Evolutionary conservation across 2,329 filamentous ascomycete species (phyloP).

Genomic region (Colletotrichum eleusines): DNA sequence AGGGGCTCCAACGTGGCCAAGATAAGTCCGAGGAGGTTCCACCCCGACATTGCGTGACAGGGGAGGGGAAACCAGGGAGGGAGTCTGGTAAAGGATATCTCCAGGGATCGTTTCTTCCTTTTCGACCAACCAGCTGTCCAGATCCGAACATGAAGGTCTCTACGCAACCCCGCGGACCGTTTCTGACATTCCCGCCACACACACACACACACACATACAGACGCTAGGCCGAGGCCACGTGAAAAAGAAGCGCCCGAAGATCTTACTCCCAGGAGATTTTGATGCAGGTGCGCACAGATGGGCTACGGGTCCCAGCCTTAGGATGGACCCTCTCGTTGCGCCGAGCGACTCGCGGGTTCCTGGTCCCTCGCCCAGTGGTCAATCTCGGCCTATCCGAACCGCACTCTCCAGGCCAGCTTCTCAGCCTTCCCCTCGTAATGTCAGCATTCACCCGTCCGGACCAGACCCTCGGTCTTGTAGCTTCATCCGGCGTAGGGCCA

Average conservation of each 20-base stretch:
- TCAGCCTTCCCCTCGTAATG: not conserved
- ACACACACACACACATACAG: not conserved
- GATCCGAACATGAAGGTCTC: constrained; percentile 7
- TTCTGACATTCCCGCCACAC: constrained; percentile 24
- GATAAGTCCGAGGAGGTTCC: constrained; percentile 16
- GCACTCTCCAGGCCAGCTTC: not conserved
- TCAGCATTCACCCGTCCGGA: not conserved
- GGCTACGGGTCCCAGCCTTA: not conserved
- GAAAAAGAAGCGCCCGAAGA: not conserved
- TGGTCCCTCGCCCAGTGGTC: not conserved
- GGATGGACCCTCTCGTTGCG: not conserved
- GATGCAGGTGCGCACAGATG: not conserved
- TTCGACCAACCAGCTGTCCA: constrained; percentile 24
- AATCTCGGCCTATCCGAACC: not conserved
- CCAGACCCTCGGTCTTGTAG: constrained; percentile 31
- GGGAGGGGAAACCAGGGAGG: not conserved
- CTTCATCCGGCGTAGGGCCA: constrained; percentile 33
- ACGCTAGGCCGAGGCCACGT: constrained; percentile 3
- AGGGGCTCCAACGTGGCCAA: constrained; percentile 27
- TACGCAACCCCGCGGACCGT: constrained; percentile 29
- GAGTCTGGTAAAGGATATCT: constrained; percentile 12
- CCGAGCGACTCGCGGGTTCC: no score
- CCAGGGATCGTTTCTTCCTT: constrained; percentile 1
- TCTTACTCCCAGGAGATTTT: not conserved
- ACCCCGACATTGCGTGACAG: constrained; percentile 2